Conservation (phyloP, 257 asterid genomes). For the Solanum paucissectum region DNA sequence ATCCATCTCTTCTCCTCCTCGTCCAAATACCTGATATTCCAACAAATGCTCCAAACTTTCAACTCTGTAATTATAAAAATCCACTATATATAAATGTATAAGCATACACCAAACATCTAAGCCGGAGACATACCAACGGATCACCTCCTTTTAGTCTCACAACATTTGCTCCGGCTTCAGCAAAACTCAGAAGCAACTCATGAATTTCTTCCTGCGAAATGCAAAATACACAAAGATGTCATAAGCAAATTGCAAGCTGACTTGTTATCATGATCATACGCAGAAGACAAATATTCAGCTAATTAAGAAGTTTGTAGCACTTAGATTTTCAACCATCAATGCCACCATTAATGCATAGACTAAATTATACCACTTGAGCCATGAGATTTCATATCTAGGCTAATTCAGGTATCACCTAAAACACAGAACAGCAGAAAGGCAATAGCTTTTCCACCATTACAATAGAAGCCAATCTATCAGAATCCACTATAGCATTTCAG, state of each 20-base stretch:
- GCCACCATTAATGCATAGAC: not conserved
- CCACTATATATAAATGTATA: not conserved
- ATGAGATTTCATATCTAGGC: not conserved
- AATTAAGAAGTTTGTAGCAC: not conserved
- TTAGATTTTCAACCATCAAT: not conserved
- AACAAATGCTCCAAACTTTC: not conserved
- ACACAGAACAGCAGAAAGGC: not conserved
- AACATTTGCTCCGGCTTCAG: slow-evolving; percentile 92
- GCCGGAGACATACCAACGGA: slow-evolving; percentile 54
- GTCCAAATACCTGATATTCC: slow-evolving; percentile 69
- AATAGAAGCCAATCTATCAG: not conserved
- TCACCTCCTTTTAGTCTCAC: slow-evolving; percentile 99
- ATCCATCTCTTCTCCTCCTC: slow-evolving; percentile 99
- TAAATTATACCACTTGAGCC: not conserved
- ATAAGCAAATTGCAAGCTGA: not conserved
- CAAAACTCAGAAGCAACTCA: slow-evolving; percentile 87
- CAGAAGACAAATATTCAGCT: not conserved
- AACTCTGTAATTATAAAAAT: not conserved
- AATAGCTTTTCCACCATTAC: not conserved
- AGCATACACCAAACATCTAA: not conserved
- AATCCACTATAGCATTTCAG: not conserved
- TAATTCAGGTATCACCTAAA: not conserved
- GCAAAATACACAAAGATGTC: not conserved
- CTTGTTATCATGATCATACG: not conserved
- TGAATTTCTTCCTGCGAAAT: slow-evolving; percentile 84